phyloP scores from a whole-genome alignment of 2,329 filamentous ascomycete genomes.

The Clonostachys chloroleuca region DNA sequence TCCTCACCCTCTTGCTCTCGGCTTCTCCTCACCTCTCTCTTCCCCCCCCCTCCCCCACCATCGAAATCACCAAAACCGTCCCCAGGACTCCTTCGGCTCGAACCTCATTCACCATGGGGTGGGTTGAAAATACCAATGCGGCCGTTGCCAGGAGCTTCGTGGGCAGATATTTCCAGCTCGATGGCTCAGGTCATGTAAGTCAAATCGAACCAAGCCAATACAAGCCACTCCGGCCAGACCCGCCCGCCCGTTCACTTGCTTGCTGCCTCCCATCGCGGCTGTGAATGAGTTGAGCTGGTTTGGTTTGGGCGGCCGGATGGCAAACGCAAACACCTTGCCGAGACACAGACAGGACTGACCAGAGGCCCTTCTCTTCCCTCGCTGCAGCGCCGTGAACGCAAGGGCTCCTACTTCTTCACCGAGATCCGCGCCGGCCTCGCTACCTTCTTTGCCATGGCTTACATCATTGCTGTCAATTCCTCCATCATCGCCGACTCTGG shows the following conservation, averaged over 20 bases:
- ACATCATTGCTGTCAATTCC: slow-evolving; percentile 50
- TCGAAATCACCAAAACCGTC: too few species aligned
- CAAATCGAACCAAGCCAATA: neutral
- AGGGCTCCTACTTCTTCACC: slow-evolving; percentile 74
- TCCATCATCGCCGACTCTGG: slow-evolving; percentile 58
- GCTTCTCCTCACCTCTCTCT: too few species aligned
- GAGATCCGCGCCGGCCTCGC: slow-evolving; percentile 80
- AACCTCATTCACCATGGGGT: slow-evolving; percentile 30
- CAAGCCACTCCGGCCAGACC: neutral
- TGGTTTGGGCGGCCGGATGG: neutral
- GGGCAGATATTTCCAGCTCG: slow-evolving; percentile 73
- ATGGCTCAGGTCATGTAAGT: slow-evolving; percentile 78
- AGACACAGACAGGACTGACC: neutral
- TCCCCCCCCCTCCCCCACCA: too few species aligned
- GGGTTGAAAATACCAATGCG: slow-evolving; percentile 44
- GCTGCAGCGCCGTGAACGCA: slow-evolving; percentile 60
- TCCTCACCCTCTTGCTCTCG: too few species aligned
- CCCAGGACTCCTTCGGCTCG: too few species aligned
- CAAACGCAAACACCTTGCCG: neutral
- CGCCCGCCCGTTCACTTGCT: neutral
- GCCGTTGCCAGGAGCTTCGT: slow-evolving; percentile 61
- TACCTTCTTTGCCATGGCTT: slow-evolving; percentile 66
- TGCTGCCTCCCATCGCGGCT: neutral
- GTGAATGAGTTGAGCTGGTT: neutral
- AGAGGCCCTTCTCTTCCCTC: neutral